Percentiles rank a stretch among this genome's conserved stretches.
These are phyloP conservation scores for Aegilops sharonensis DNA, from an alignment of 176 grass and related monocot species.

Conservation along the genomic window DNA sequence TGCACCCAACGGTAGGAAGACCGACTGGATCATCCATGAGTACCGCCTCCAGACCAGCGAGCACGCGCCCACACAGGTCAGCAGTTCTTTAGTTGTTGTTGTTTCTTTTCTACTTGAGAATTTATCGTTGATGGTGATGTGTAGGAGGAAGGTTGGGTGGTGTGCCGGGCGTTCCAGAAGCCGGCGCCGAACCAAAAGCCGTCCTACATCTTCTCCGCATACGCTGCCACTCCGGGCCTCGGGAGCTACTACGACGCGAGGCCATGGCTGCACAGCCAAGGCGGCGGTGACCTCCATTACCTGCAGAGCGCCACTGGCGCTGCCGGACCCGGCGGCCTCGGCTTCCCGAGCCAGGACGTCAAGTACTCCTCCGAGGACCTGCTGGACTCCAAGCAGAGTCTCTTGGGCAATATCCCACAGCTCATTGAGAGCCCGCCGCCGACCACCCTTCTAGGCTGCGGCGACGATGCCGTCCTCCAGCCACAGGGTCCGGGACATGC, in stretches of 20 bases:
- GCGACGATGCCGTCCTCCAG: background rate
- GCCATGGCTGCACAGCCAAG: background rate
- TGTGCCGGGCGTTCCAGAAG: conserved; percentile 84
- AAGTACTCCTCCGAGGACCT: background rate
- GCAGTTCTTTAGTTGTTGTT: background rate
- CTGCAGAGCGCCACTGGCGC: background rate
- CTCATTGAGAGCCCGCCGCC: conserved; percentile 27
- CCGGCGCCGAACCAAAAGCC: conserved; percentile 45
- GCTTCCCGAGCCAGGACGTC: background rate
- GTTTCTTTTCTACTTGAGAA: background rate
- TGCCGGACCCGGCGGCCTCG: background rate
- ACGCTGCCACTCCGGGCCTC: background rate
- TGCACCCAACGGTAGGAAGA: conserved; percentile 54
- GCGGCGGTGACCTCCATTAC: conserved; percentile 1
- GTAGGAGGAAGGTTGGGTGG: conserved; percentile 95
- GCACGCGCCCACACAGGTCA: background rate
- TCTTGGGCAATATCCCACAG: conserved; percentile 21
- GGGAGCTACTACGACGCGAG: conserved; percentile 22
- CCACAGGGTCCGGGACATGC: background rate
- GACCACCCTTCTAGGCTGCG: background rate
- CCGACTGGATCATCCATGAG: conserved; percentile 12
- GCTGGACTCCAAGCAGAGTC: conserved; percentile 39
- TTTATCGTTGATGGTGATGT: background rate
- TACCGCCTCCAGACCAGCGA: conserved; percentile 22
- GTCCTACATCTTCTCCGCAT: conserved; percentile 32